phyloP scores from a whole-genome alignment of 2,329 filamentous ascomycete species.

The Cordyceps cateniannulata region DNA sequence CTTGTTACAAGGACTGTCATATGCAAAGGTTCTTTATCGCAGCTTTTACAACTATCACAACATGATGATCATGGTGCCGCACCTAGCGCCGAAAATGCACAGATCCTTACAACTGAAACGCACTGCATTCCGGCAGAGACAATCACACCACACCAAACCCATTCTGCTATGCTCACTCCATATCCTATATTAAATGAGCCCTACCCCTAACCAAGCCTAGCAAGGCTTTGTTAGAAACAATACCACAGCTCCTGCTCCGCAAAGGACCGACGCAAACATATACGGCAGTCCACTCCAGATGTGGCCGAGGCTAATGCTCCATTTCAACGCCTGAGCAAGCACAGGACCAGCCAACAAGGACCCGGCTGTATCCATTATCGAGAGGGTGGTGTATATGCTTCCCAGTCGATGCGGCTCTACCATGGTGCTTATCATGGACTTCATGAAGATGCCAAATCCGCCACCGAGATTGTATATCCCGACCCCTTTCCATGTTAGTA shows the following conservation, averaged over 20 bases:
- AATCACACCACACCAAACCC: neutral
- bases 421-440: constrained; percentile 8
- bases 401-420: neutral
- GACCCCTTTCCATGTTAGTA: neutral
- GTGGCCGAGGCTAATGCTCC: neutral
- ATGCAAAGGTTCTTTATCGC: neutral
- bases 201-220: neutral
- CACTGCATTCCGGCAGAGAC: neutral
- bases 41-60: neutral
- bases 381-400: neutral
- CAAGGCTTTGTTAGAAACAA: neutral
- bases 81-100: neutral
- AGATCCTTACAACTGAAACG: constrained; percentile 1
- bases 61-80: neutral
- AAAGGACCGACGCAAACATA: neutral
- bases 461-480: constrained; percentile 1
- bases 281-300: constrained; percentile 1
- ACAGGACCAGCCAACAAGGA: neutral
- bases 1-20: neutral
- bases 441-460: constrained; percentile 5
- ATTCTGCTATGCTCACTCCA: neutral
- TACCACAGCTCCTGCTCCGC: neutral
- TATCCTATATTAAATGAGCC: neutral
- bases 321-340: neutral
- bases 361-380: constrained; percentile 2